phyloP scores from a whole-genome alignment of 2,329 filamentous ascomycete genomes.

The Calonectria leucothoes region DNA sequence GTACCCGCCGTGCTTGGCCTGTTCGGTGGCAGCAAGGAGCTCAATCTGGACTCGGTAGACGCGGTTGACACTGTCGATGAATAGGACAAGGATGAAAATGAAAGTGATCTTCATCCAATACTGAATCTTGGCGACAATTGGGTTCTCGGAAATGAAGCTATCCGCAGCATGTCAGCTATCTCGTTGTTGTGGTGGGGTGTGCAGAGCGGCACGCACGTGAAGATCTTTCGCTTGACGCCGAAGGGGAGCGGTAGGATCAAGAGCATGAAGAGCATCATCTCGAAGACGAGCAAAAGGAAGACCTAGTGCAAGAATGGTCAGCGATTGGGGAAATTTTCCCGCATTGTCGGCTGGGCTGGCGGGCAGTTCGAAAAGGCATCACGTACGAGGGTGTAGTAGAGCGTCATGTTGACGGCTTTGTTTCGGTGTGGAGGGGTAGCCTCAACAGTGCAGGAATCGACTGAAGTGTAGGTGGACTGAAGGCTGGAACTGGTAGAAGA shows the following conservation, averaged over 20 bases:
- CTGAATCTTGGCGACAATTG: constrained; percentile 87
- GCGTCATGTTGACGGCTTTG: constrained; percentile 61
- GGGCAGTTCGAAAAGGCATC: neutral
- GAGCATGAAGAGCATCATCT: constrained; percentile 85
- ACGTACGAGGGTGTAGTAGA: constrained; percentile 67
- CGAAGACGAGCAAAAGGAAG: constrained; percentile 83
- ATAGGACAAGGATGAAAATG: constrained; percentile 98
- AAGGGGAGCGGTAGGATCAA: constrained; percentile 91
- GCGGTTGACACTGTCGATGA: constrained; percentile 94
- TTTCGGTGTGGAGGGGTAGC: constrained; percentile 40
- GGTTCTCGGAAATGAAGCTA: constrained; percentile 94
- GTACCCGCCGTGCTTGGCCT: constrained; percentile 56
- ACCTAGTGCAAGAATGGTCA: constrained; percentile 65
- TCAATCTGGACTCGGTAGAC: constrained; percentile 98
- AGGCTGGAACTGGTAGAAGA: neutral
- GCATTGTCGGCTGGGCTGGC: neutral
- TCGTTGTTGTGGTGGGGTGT: neutral
- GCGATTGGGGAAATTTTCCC: neutral
- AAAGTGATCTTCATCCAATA: constrained; percentile 99
- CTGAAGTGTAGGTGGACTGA: neutral
- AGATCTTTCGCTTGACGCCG: constrained; percentile 84
- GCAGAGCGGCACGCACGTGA: constrained; percentile 65
- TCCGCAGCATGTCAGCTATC: constrained; percentile 13
- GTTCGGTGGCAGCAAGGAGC: constrained; percentile 78
- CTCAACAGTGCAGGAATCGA: constrained; percentile 12